Conservation (phyloP, 2,329 filamentous ascomycete genomes). For the Scytalidium lignicola region DNA sequence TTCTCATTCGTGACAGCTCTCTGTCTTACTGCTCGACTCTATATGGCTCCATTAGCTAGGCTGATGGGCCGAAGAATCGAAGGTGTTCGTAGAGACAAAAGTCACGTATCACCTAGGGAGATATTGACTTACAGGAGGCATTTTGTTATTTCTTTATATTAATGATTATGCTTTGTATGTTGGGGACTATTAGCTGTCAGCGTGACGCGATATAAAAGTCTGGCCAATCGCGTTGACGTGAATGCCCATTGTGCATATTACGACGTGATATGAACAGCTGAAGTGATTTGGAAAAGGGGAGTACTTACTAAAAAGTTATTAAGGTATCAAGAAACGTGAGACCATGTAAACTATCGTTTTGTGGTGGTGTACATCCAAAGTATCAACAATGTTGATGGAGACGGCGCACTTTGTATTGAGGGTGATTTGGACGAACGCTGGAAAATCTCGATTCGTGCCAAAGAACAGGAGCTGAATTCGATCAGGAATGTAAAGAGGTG, state of each 20-base stretch:
- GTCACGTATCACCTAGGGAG: conserved; percentile 7
- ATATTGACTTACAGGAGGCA: conserved; percentile 50
- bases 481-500: conserved; percentile 6
- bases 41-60: conserved; percentile 28
- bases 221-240: conserved; percentile 18
- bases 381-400: conserved; percentile 23
- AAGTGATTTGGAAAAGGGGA: background rate
- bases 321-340: background rate
- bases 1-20: conserved; percentile 86
- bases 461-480: conserved; percentile 9
- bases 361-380: conserved; percentile 3
- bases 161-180: conserved; percentile 27
- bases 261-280: background rate
- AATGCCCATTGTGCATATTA: background rate
- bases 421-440: conserved; percentile 5
- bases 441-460: conserved; percentile 13
- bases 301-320: background rate
- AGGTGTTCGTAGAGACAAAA: background rate
- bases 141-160: conserved; percentile 27
- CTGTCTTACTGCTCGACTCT: conserved; percentile 65
- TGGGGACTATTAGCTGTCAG: conserved; percentile 18
- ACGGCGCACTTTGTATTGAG: conserved; percentile 1
- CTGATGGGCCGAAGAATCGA: conserved; percentile 1
- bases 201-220: conserved; percentile 19
- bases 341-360: background rate